Conservation (phyloP, 768 basidiomycete genomes). For the Boletus edulis region DNA sequence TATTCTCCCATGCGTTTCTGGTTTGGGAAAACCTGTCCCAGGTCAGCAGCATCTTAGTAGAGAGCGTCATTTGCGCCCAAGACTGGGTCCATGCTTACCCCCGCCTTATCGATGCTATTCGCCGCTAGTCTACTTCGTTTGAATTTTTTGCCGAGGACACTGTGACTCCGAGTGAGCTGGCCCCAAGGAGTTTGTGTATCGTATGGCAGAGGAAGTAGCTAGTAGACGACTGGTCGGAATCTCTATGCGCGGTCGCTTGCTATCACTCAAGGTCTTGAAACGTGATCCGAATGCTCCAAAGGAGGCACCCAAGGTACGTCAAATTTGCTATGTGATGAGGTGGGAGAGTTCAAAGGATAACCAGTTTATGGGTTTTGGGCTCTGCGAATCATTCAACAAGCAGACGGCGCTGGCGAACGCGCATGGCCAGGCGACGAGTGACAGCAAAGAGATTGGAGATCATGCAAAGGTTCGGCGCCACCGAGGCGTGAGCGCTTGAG, state of each 20-base stretch:
- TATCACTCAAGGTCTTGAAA: slow-evolving; percentile 89
- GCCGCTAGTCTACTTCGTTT: too few relatives aligned
- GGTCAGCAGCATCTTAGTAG: too few relatives aligned
- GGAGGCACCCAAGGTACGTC: slow-evolving; percentile 82
- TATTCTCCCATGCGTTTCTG: too few relatives aligned
- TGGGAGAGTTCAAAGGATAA: not conserved
- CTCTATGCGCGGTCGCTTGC: slow-evolving; percentile 64
- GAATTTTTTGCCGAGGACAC: too few relatives aligned
- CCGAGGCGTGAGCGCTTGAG: slow-evolving; percentile 2
- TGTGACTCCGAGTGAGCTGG: too few relatives aligned
- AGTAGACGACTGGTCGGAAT: slow-evolving; percentile 66
- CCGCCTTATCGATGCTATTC: too few relatives aligned
- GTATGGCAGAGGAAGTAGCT: slow-evolving; percentile 77
- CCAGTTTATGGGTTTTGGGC: slow-evolving; percentile 90
- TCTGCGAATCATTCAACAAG: slow-evolving; percentile 79
- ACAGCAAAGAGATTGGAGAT: slow-evolving; percentile 67
- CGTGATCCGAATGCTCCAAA: slow-evolving; percentile 82
- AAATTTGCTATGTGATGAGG: not conserved
- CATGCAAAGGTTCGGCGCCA: slow-evolving; percentile 41
- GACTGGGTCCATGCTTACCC: too few relatives aligned
- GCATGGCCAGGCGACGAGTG: slow-evolving; percentile 69
- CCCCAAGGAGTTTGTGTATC: slow-evolving; percentile 72
- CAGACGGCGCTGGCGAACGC: slow-evolving; percentile 58
- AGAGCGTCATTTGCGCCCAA: too few relatives aligned
- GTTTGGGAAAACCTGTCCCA: too few relatives aligned